A percentile compares a stretch with the other conserved stretches of the same genome.
Evolutionary conservation across 495 filamentous ascomycete species (phyloP).

Genomic region (Tuber magnatum): DNA sequence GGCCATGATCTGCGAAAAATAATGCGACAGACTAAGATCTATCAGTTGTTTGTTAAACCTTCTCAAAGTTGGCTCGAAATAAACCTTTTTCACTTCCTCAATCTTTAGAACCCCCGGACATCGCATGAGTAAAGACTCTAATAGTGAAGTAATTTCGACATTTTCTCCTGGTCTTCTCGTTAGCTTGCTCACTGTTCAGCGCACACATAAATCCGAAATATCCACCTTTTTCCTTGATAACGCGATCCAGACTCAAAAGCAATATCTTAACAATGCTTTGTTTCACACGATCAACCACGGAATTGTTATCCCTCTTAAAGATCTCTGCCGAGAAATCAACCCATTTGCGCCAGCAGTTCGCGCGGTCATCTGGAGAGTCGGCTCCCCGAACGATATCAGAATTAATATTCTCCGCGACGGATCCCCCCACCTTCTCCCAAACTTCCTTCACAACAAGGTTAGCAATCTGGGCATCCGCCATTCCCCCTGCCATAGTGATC

Average conservation of each 20-base stretch:
- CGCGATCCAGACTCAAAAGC: conserved; percentile 9
- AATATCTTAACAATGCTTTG: conserved; percentile 7
- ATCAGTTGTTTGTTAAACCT: conserved; percentile 4
- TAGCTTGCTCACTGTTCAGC: background rate
- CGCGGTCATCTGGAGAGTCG: background rate
- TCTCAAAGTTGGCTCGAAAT: background rate
- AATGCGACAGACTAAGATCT: background rate
- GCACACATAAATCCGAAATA: background rate
- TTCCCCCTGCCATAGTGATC: conserved; percentile 26
- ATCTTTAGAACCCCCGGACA: conserved; percentile 4
- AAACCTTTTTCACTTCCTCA: conserved; percentile 14
- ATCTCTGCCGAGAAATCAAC: conserved; percentile 23
- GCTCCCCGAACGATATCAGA: background rate
- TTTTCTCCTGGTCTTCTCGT: conserved; percentile 6
- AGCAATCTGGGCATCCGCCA: conserved; percentile 8
- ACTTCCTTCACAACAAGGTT: conserved; percentile 16
- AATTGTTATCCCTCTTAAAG: conserved; percentile 20
- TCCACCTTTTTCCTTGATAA: conserved; percentile 15
- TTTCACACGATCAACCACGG: conserved; percentile 13
- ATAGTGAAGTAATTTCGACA: conserved; percentile 12
- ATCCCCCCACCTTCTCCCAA: conserved; percentile 15
- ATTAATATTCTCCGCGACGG: conserved; percentile 5
- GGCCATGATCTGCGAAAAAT: conserved; percentile 27
- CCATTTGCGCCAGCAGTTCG: conserved; percentile 13
- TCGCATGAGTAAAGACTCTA: conserved; percentile 9